phyloP scores from a whole-genome alignment of 208 protist species.

The Herpetomonas tarakana region DNA sequence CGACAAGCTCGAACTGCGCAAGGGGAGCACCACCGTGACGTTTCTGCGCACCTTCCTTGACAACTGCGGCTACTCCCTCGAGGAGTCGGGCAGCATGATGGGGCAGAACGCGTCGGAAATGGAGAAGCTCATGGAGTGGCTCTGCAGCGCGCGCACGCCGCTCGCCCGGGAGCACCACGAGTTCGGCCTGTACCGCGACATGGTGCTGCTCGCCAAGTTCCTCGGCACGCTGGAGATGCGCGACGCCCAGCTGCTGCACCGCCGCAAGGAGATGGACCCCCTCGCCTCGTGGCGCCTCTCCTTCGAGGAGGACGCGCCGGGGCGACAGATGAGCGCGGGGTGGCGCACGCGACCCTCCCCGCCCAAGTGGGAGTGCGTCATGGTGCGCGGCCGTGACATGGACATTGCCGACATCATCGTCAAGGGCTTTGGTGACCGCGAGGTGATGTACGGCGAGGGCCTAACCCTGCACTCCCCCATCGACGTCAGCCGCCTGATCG shows the following conservation, averaged over 20 bases:
- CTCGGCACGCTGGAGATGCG: constrained; percentile 81
- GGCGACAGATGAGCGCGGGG: constrained; percentile 64
- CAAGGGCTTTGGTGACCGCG: constrained; percentile 69
- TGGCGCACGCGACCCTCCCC: constrained; percentile 59
- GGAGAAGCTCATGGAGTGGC: constrained; percentile 78
- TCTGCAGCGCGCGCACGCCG: constrained; percentile 47
- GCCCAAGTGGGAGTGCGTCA: constrained; percentile 64
- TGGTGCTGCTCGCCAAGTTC: constrained; percentile 75
- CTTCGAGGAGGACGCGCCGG: constrained; percentile 75
- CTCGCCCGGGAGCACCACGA: constrained; percentile 56
- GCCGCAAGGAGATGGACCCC: constrained; percentile 52
- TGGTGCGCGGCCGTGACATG: constrained; percentile 74
- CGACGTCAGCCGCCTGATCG: constrained; percentile 56
- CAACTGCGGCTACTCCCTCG: constrained; percentile 45
- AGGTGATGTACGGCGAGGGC: constrained; percentile 75
- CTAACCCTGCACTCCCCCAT: constrained; percentile 66
- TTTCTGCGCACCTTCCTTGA: constrained; percentile 66
- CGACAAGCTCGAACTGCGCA: constrained; percentile 76
- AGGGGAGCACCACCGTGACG: constrained; percentile 45
- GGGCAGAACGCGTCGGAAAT: constrained; percentile 42
- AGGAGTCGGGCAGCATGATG: constrained; percentile 34
- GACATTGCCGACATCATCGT: constrained; percentile 78
- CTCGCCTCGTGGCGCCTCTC: constrained; percentile 70
- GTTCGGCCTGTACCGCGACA: constrained; percentile 61
- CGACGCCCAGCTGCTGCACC: constrained; percentile 59